These are phyloP conservation scores for Diacronema lutheri DNA, from an alignment of 78 protist species.

Conservation along the genomic window DNA sequence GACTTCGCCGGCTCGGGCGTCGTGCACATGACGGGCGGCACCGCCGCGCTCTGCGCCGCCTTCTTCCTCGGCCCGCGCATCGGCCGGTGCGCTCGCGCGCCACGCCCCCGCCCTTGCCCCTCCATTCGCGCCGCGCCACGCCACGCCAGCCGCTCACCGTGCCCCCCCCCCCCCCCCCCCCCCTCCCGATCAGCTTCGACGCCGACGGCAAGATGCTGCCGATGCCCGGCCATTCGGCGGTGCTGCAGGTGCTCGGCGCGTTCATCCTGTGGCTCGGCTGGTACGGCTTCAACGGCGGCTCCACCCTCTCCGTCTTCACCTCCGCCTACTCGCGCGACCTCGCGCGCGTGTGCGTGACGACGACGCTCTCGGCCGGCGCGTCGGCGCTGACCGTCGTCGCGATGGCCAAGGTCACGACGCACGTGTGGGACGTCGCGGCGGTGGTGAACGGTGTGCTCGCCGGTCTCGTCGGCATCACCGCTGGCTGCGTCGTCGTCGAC, in stretches of 20 bases:
- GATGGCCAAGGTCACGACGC: neutral
- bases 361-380: constrained; percentile 19
- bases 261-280: neutral
- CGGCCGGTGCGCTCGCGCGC: neutral
- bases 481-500: constrained; percentile 27
- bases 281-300: neutral
- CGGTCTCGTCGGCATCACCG: constrained; percentile 28
- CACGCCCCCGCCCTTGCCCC: too few relatives aligned
- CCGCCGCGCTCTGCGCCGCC: constrained; percentile 23
- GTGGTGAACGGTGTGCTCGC: constrained; percentile 17
- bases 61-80: constrained; percentile 16
- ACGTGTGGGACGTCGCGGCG: neutral
- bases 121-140: constrained; percentile 40
- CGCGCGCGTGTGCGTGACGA: neutral
- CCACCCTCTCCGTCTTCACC: too few relatives aligned
- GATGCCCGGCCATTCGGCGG: constrained; percentile 1
- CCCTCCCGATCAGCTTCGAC: too few relatives aligned
- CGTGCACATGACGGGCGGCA: too few relatives aligned
- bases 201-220: neutral
- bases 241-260: constrained; percentile 3
- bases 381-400: neutral
- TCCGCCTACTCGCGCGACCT: too few relatives aligned
- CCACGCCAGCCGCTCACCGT: constrained; percentile 53
- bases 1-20: constrained; percentile 34
- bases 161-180: too few relatives aligned